Percentiles rank a stretch among this genome's conserved stretches.
phyloP scores from a whole-genome alignment of 75 land plant genomes.

The Azolla pinnata region DNA sequence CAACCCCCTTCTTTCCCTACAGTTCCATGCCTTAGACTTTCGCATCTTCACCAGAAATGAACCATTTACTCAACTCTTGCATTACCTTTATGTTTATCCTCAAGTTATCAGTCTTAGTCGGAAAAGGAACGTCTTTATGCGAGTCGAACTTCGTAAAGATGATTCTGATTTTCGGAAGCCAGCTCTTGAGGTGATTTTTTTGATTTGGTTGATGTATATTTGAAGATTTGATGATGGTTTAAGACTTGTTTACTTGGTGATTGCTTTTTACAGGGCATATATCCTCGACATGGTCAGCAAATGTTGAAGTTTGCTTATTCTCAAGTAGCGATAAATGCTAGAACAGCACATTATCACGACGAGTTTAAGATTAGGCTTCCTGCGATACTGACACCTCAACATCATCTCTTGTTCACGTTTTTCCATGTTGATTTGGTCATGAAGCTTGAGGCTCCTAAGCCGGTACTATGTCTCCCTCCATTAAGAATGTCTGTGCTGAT shows the following conservation, averaged over 20 bases:
- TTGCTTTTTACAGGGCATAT: slow-evolving; percentile 46
- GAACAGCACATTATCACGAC: slow-evolving; percentile 82
- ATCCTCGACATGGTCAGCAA: slow-evolving; percentile 47
- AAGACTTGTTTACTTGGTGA: too few relatives aligned
- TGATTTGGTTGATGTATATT: slow-evolving; percentile 4
- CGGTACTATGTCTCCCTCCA: too few relatives aligned
- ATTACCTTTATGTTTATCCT: slow-evolving; percentile 86
- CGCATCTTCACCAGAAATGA: slow-evolving; percentile 64
- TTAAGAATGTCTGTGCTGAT: too few relatives aligned
- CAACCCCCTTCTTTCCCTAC: too few relatives aligned
- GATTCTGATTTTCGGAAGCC: slow-evolving; percentile 67
- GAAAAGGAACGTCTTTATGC: slow-evolving; percentile 79
- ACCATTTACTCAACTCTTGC: slow-evolving; percentile 84
- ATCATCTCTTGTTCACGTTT: slow-evolving; percentile 86
- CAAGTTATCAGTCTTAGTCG: slow-evolving; percentile 67
- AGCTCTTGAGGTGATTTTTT: slow-evolving; percentile 58
- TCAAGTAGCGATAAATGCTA: slow-evolving; percentile 76
- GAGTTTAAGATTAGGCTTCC: slow-evolving; percentile 83
- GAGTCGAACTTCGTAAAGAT: slow-evolving; percentile 80
- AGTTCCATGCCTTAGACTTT: slow-evolving; percentile 90
- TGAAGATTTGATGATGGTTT: slow-evolving; percentile 6
- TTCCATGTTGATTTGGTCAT: slow-evolving; percentile 87
- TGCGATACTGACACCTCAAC: slow-evolving; percentile 59
- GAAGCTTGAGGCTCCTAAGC: slow-evolving; percentile 94
- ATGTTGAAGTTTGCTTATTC: slow-evolving; percentile 69